These are phyloP conservation scores for Saccharomycopsis sp. DNA, from an alignment of 805 yeast species.

Conservation along the genomic window DNA sequence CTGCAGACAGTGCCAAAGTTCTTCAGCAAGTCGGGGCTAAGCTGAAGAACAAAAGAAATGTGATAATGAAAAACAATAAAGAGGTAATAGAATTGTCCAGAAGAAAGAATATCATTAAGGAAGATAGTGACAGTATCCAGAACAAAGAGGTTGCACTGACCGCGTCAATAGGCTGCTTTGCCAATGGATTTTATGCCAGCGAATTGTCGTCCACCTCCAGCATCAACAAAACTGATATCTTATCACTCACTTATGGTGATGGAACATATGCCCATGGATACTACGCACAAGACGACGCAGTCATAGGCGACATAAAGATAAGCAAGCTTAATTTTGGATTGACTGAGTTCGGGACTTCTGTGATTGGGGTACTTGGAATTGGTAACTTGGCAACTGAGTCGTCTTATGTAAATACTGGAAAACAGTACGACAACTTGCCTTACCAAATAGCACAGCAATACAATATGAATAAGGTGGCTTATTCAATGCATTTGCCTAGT, in stretches of 20 bases:
- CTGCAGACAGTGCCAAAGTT: constrained; percentile 1
- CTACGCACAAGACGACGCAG: constrained; percentile 63
- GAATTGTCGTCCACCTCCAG: constrained; percentile 30
- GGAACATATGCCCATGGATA: constrained; percentile 41
- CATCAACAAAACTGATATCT: constrained; percentile 28
- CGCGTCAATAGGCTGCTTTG: constrained; percentile 26
- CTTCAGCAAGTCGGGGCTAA: background rate
- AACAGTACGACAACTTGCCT: constrained; percentile 61
- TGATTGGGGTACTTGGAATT: constrained; percentile 67
- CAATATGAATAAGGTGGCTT: constrained; percentile 44
- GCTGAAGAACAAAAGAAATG: background rate
- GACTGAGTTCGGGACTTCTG: constrained; percentile 55
- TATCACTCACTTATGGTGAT: constrained; percentile 41
- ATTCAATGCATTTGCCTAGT: constrained; percentile 54
- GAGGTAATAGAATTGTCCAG: background rate
- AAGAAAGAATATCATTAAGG: constrained; percentile 12
- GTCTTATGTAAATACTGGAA: constrained; percentile 22
- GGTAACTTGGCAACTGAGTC: constrained; percentile 31
- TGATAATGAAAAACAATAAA: background rate
- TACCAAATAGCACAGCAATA: constrained; percentile 51
- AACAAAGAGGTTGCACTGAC: constrained; percentile 8
- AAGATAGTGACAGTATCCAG: constrained; percentile 3
- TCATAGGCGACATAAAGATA: constrained; percentile 43
- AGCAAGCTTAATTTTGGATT: constrained; percentile 62
- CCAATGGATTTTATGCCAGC: constrained; percentile 34